Base-by-base conservation (phyloP, 441 rosid genomes). In the Lepidium campestre region DNA sequence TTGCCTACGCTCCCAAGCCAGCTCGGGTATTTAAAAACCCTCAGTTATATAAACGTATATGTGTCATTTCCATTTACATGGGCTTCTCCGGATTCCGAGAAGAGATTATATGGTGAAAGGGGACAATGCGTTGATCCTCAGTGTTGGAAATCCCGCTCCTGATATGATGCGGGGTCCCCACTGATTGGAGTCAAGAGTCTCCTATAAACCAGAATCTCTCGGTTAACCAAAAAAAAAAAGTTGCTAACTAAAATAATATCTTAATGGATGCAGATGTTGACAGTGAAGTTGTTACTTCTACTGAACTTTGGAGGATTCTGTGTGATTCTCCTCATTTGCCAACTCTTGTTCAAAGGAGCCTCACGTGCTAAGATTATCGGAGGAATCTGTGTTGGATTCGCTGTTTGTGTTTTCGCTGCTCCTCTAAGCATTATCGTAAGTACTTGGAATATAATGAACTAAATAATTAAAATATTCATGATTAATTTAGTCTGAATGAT, bases 401-500 rank as follows among this genome's bases (percentile, higher is more conserved):
- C 85, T 25, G 74, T 79, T 13, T 65, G 83, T 54, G 89, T 86
- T 5, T 86, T 86, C 47, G 85, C 83, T 10, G 87, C 89, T 41
- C 91, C 91, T 23, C 65, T 86, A 34, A 81, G 84, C 62, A 77
- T 80, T 20, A 65, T 84, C 71, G 89, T 86, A 54, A 72, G 69
- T 12, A 68, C 3, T 48, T 62, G 0, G 42, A 14, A 40, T n/a
- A n/a, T n/a, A n/a, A n/a, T n/a, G n/a, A n/a, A n/a, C n/a, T n/a
- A n/a, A n/a, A n/a, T n/a, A n/a, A n/a, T n/a, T n/a, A n/a, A n/a
- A n/a, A n/a, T n/a, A n/a, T n/a, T n/a, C n/a, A n/a, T n/a, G n/a
- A n/a, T n/a, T n/a, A n/a, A n/a, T n/a, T n/a, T n/a, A 37, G 35
- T 46, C 37, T 46, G 44, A 71, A 41, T 56, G 11, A 14, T 29